A percentile compares a stretch with the other conserved stretches of the same genome.
Conservation (phyloP, 306 rosid species). For the Cucurbita argyrosperma region DNA sequence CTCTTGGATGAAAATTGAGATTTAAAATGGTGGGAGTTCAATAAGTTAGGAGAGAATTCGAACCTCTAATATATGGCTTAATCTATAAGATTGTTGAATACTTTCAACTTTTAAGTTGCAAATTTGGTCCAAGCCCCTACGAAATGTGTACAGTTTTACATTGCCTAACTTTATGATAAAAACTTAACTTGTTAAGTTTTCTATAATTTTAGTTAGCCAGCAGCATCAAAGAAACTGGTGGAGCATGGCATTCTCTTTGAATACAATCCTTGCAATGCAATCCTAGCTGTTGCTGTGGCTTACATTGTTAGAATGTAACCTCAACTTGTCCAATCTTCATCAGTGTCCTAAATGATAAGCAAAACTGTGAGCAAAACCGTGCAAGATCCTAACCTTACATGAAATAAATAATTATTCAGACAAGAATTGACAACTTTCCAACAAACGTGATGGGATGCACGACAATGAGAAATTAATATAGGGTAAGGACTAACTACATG, state of each 20-base stretch:
- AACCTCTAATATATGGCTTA: background rate
- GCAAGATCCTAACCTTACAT: background rate
- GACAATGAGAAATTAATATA: background rate
- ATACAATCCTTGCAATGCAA: background rate
- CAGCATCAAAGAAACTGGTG: background rate
- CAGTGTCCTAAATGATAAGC: background rate
- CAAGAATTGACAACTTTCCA: background rate
- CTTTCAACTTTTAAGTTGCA: background rate
- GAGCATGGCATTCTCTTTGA: background rate
- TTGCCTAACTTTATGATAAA: background rate
- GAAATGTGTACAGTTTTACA: background rate
- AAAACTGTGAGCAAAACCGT: background rate
- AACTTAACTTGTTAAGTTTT: background rate
- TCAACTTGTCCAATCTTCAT: slow-evolving; percentile 8
- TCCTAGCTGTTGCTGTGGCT: background rate
- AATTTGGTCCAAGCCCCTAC: background rate
- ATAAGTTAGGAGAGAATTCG: background rate
- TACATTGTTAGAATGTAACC: background rate
- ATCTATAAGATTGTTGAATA: background rate
- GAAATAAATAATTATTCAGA: background rate
- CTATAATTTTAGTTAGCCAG: background rate
- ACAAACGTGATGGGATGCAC: background rate
- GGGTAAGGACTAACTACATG: background rate
- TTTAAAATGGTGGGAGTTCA: no score
- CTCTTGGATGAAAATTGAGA: background rate